Conservation (phyloP, 306 rosid species). For the Inga oerstediana region DNA sequence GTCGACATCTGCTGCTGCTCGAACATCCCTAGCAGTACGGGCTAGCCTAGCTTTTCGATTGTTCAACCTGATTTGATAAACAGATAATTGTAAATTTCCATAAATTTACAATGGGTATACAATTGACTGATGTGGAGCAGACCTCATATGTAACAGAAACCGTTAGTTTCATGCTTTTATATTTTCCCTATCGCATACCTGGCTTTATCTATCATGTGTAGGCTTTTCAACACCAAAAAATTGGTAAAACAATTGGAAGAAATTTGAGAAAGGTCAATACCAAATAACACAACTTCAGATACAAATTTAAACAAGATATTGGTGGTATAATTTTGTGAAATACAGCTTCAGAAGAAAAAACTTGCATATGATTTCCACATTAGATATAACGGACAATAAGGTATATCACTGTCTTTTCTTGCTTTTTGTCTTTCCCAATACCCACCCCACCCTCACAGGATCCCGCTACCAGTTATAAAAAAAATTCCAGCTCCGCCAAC, state of each 20-base stretch:
- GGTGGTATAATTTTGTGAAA: conserved; percentile 3
- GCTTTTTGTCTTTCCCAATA: not conserved
- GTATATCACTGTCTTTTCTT: not conserved
- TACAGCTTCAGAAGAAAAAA: not conserved
- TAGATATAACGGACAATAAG: not conserved
- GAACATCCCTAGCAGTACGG: conserved; percentile 74
- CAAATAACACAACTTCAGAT: conserved; percentile 7
- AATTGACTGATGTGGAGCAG: conserved; percentile 16
- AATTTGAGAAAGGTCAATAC: conserved; percentile 6
- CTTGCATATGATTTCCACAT: conserved; percentile 6
- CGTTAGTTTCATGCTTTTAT: not conserved
- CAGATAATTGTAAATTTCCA: not conserved
- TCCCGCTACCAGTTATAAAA: not conserved
- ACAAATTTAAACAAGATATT: conserved; percentile 1
- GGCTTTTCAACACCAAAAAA: not conserved
- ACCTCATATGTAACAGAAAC: conserved; percentile 8
- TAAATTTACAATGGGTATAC: not conserved
- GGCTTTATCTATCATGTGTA: not conserved
- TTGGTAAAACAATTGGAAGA: conserved; percentile 9
- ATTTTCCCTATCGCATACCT: not conserved
- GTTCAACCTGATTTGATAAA: conserved; percentile 69
- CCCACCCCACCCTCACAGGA: not conserved
- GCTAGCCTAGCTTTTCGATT: conserved; percentile 95
- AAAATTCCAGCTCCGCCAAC: not conserved
- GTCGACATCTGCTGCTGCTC: conserved; percentile 52